Evolutionary conservation across 345 rosid genomes (phyloP), one percentile per base, ranked within the genome.

Genomic region (Salix caprea): DNA sequence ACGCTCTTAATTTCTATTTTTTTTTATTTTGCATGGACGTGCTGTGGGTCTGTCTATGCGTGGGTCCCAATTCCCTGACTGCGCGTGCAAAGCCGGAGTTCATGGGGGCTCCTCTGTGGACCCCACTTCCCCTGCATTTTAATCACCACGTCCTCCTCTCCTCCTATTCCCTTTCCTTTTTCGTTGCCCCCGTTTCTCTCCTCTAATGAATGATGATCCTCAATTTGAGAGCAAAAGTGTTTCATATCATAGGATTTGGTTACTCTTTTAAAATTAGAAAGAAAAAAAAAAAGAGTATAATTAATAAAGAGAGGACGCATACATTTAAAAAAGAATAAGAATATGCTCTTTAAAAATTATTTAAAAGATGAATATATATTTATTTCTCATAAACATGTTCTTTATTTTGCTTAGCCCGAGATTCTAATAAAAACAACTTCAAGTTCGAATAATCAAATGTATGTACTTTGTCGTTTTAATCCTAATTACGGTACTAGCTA

Each of bases 11-110:
- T 48, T 34, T 36, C 52, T 34, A 2, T 28, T 48, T 48, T 56
- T 32, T 61, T 26, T n/a, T 24, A 15, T 71, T 30, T 81, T 85
- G 92, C 90, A 89, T 89, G 90, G 90, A 87, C 80, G 86, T 86
- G 87, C 76, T 42, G 87, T 26, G 80, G 82, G n/a, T 82, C 64
- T 58, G 64, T 23, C 11, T 58, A 26, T 58, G 0, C 24, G 14
- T 10, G 64, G 64, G 64, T 9, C 64, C 90, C 87, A 8, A 11
- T 24, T 62, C 52, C 80, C 92, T 85, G 89, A 85, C 92, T 84
- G 86, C 89, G 90, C 92, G 92, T 89, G 92, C 90, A 76, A 79
- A 74, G 82, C 89, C 87, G 84, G 73, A 78, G 70, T 84, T 82
- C 86, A 83, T 80, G 89, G 89, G 85, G 81, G 86, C 71, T 84